Percentiles rank a stretch among this genome's conserved stretches.
Evolutionary conservation across 306 rosid species (phyloP).

Genomic region (Erythrophleum fordii): DNA sequence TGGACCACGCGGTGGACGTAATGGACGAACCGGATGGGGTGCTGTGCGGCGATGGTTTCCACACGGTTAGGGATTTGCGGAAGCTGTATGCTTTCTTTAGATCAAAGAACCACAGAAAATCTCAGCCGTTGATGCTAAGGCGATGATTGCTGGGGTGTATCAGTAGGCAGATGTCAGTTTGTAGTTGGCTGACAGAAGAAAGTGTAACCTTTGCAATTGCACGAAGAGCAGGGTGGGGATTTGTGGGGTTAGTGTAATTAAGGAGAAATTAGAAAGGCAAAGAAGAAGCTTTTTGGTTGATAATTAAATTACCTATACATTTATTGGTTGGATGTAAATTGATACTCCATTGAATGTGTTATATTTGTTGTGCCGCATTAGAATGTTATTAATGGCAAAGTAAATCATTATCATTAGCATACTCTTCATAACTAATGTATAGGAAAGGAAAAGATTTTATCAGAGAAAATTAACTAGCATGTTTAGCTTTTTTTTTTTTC

Average conservation of each 20-base stretch:
- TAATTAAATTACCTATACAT: constrained; percentile 18
- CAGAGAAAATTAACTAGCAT: background rate
- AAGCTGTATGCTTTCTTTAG: constrained; percentile 63
- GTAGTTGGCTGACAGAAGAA: background rate
- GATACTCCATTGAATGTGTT: constrained; percentile 18
- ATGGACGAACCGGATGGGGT: constrained; percentile 44
- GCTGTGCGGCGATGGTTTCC: constrained; percentile 41
- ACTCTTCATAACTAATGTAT: constrained; percentile 8
- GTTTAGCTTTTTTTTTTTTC: too few relatives aligned
- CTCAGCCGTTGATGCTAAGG: constrained; percentile 27
- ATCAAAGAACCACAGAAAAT: constrained; percentile 51
- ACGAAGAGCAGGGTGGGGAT: background rate
- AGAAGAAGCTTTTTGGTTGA: background rate
- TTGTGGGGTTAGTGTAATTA: background rate
- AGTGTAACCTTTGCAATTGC: background rate
- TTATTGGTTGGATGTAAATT: constrained; percentile 21
- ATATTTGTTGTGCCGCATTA: constrained; percentile 2
- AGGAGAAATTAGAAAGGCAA: background rate
- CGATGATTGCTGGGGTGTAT: background rate
- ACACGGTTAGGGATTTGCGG: constrained; percentile 57
- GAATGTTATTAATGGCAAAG: background rate
- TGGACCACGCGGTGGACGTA: constrained; percentile 24
- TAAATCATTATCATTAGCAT: constrained; percentile 13
- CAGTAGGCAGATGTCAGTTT: background rate
- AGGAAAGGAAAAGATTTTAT: background rate